phyloP scores from a whole-genome alignment of 2,329 filamentous ascomycete species.

The Dryadomyces quercus-mongolicae region DNA sequence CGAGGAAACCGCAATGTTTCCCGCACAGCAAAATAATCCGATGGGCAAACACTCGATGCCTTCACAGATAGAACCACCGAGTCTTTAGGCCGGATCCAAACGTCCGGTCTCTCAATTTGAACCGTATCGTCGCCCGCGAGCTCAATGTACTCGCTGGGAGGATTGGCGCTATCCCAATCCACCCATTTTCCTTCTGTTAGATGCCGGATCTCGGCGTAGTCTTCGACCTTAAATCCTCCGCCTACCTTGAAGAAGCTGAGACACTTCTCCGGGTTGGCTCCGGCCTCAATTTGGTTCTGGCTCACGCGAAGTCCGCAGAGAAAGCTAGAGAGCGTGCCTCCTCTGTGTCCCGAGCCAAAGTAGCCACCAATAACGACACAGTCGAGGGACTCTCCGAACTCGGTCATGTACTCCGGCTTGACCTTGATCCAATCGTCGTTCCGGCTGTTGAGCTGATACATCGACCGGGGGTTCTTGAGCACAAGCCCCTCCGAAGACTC shows the following conservation, averaged over 20 bases:
- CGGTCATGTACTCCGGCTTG: constrained; percentile 96
- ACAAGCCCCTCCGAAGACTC: constrained; percentile 84
- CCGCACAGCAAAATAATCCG: constrained; percentile 65
- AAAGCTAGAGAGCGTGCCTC: constrained; percentile 73
- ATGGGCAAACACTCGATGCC: constrained; percentile 63
- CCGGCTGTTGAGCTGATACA: constrained; percentile 76
- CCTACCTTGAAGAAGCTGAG: constrained; percentile 97
- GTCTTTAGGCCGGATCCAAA: constrained; percentile 85
- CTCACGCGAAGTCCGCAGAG: constrained; percentile 77
- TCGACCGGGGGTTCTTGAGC: constrained; percentile 81
- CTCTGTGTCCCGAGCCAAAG: constrained; percentile 76
- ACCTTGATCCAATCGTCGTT: constrained; percentile 98
- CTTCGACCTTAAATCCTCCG: constrained; percentile 76
- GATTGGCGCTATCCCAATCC: constrained; percentile 66
- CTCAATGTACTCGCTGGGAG: constrained; percentile 68
- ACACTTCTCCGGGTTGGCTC: constrained; percentile 58
- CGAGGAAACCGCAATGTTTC: constrained; percentile 83
- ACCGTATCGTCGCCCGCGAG: constrained; percentile 61
- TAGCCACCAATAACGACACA: constrained; percentile 85
- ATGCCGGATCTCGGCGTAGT: constrained; percentile 74
- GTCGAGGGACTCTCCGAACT: constrained; percentile 88
- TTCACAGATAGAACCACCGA: constrained; percentile 84
- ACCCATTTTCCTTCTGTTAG: constrained; percentile 86
- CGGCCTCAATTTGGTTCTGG: constrained; percentile 49
- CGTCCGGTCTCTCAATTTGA: constrained; percentile 70